phyloP scores from a whole-genome alignment of 495 filamentous ascomycete species.

The Penicillium alfredii region DNA sequence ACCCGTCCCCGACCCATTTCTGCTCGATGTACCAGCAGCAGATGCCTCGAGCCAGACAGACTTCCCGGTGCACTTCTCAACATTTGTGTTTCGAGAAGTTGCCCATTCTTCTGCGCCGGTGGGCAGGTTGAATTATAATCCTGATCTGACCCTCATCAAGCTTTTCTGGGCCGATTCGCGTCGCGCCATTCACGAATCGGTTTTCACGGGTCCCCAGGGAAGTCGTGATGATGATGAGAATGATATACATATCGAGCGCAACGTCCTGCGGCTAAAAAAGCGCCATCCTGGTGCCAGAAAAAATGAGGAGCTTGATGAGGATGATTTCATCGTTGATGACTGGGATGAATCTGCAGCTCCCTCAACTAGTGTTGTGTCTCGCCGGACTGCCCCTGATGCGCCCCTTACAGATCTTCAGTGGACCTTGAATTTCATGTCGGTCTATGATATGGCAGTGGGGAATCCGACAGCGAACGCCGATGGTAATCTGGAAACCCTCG shows the following conservation, averaged over 20 bases:
- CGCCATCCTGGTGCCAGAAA: slow-evolving; percentile 9
- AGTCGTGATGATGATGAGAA: slow-evolving; percentile 4
- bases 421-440: slow-evolving; percentile 28
- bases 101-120: slow-evolving; percentile 14
- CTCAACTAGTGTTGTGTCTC: too few species aligned
- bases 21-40: slow-evolving; percentile 30
- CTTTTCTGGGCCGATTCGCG: slow-evolving; percentile 32
- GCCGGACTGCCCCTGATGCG: too few species aligned
- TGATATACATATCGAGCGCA: slow-evolving; percentile 9
- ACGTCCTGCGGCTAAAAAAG: slow-evolving; percentile 22
- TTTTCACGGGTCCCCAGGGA: slow-evolving; percentile 17
- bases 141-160: slow-evolving; percentile 28
- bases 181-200: slow-evolving; percentile 32
- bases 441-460: slow-evolving; percentile 26
- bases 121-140: slow-evolving; percentile 13
- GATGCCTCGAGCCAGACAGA: slow-evolving; percentile 6
- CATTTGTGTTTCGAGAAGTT: slow-evolving; percentile 34
- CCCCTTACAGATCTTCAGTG: slow-evolving; percentile 13
- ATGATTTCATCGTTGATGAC: slow-evolving; percentile 36
- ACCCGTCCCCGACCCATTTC: slow-evolving; percentile 36
- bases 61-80: slow-evolving; percentile 16
- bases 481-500: neutral
- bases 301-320: slow-evolving; percentile 4
- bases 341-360: slow-evolving; percentile 27
- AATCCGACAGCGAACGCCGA: slow-evolving; percentile 1